These are phyloP conservation scores for Emydomyces testavorans DNA, from an alignment of 2,329 filamentous ascomycete species.

Conservation along the genomic window DNA sequence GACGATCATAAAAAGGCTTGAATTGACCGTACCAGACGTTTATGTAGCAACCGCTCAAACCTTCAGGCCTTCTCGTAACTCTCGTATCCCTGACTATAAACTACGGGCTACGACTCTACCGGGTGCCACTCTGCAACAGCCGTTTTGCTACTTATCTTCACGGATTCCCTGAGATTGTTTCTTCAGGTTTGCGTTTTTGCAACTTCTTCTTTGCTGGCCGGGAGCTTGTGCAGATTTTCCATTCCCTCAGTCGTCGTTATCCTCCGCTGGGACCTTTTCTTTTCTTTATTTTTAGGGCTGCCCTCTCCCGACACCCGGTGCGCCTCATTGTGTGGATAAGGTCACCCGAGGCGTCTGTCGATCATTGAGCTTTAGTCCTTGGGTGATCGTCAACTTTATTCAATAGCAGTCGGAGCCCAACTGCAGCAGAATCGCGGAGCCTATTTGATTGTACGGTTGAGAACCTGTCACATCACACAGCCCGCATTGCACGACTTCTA, in stretches of 20 bases:
- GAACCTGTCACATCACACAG: slow-evolving; percentile 10
- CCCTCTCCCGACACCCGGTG: neutral
- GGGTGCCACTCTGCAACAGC: slow-evolving; percentile 8
- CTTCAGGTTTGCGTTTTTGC: neutral
- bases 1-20: slow-evolving; percentile 10
- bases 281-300: neutral
- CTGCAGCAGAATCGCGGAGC: neutral
- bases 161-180: slow-evolving; percentile 3
- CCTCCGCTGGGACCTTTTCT: neutral
- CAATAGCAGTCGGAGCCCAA: neutral
- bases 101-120: slow-evolving; percentile 13
- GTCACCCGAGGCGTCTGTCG: neutral
- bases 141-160: slow-evolving; percentile 8
- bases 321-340: slow-evolving; percentile 1
- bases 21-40: slow-evolving; percentile 4
- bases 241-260: neutral
- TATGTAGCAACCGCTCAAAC: slow-evolving; percentile 13
- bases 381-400: slow-evolving; percentile 9
- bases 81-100: slow-evolving; percentile 12
- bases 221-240: neutral
- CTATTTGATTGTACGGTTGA: neutral
- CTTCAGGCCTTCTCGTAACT: slow-evolving; percentile 15
- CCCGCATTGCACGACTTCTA: slow-evolving; percentile 6
- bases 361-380: slow-evolving; percentile 2
- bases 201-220: neutral